These are phyloP conservation scores for Cryptococcus floricola DNA, from an alignment of 1,284 basidiomycete genomes.

Conservation along the genomic window DNA sequence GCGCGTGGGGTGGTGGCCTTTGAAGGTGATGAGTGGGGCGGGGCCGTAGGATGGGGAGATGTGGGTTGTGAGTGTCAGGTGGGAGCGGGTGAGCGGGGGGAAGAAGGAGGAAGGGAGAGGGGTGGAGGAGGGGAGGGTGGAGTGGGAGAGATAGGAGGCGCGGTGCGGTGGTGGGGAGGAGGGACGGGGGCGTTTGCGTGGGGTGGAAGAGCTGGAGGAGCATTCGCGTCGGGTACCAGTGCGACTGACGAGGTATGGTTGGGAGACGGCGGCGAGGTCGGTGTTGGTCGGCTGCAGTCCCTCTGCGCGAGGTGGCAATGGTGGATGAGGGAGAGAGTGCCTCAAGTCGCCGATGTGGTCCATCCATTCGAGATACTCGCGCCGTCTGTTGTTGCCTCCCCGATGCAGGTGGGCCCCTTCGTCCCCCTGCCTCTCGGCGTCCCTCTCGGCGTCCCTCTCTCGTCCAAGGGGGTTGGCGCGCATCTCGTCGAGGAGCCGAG, in stretches of 20 bases:
- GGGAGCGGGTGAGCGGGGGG: constrained; percentile 14
- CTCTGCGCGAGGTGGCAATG: not conserved
- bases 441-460: not conserved
- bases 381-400: not conserved
- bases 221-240: not conserved
- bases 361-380: not conserved
- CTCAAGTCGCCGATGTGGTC: not conserved
- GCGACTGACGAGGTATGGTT: not conserved
- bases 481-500: not conserved
- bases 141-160: constrained; percentile 18
- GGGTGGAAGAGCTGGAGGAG: not conserved
- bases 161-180: constrained; percentile 1
- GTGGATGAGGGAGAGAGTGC: not conserved
- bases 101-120: constrained; percentile 17
- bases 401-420: not conserved
- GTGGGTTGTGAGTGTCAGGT: constrained; percentile 32
- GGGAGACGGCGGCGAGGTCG: not conserved
- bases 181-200: not conserved
- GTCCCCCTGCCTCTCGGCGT: not conserved
- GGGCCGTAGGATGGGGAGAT: not conserved
- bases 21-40: constrained; percentile 35
- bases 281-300: not conserved
- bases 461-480: too few species aligned
- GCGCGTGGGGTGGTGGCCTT: constrained; percentile 41
- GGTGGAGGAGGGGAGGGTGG: constrained; percentile 7